Base-by-base conservation (phyloP, 371 early-diverging fungal genomes). In the Thermomucor indicae-seudaticae region DNA sequence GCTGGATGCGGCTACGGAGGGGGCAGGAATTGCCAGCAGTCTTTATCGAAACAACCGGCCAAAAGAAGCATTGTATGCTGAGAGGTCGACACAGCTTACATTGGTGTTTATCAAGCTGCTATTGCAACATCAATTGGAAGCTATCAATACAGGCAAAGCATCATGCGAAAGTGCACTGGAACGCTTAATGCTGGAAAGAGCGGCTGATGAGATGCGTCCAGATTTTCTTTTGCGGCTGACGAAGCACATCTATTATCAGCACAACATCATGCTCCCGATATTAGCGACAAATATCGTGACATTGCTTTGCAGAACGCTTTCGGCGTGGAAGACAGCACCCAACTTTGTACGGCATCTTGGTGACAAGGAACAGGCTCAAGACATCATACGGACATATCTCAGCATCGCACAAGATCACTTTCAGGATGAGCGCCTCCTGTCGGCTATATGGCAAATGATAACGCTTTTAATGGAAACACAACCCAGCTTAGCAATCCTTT, bases 331-430 rank as follows among this genome's bases (percentile, higher is more conserved):
- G 14, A 47, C 31, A 11, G 50, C 54, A 0, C 71, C 72, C 27
- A 65, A 65, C 25, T 65, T 75, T 57, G 69, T 68, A 0, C 63
- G 66, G 19, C 66, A 65, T 29, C 44, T 75, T n/a, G 75, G 72
- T 19, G 63, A 62, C 38, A 64, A 66, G 1, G 65, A 64, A 11
- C 67, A 75, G 41, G 62, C 60, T 2, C 72, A 69, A 37, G 32
- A 30, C 1, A 64, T 71, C 32, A 66, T 75, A 32, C 59, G 60
- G 24, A 49, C 62, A 6, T 75, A 67, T 32, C 52, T 75, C 10
- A 49, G 46, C 12, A 51, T 57, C 12, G 75, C 75, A 1, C 62
- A 64, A 25, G 70, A 71, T 38, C 44, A 53, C n/a, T 38, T 48
- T 22, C 69, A 67, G 41, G 49, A 54, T 19, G 64, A 69, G 37